Conservation (phyloP, 164 flowering plant genomes). For the grape (Vitis vinifera) region DNA sequence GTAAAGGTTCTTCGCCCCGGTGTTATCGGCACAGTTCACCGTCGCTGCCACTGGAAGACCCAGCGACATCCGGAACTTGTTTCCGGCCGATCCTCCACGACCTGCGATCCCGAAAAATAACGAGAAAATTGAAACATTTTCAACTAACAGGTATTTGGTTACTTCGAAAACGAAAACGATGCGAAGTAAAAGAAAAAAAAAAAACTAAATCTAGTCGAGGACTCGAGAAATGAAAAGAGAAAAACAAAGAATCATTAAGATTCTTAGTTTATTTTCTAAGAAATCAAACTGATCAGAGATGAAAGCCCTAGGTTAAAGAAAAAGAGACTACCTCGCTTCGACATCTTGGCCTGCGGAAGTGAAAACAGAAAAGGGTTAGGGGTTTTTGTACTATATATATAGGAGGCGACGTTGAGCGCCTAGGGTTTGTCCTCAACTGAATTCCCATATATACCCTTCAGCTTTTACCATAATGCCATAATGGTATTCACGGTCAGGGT, state of each 20-base stretch:
- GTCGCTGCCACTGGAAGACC: slow-evolving; percentile 86
- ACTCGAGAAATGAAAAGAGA: not conserved
- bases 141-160: not conserved
- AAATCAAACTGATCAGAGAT: not conserved
- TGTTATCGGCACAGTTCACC: slow-evolving; percentile 81
- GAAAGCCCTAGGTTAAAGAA: not conserved
- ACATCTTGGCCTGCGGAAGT: slow-evolving; percentile 29
- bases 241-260: not conserved
- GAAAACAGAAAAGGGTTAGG: slow-evolving; percentile 11
- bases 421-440: not conserved
- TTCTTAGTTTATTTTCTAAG: not conserved
- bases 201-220: not conserved
- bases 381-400: slow-evolving; percentile 10
- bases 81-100: slow-evolving; percentile 77
- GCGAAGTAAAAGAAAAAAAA: no score
- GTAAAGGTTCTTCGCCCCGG: slow-evolving; percentile 81
- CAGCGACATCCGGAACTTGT: slow-evolving; percentile 86
- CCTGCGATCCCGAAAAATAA: slow-evolving; percentile 29
- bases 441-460: not conserved
- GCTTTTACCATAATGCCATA: not conserved
- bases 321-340: slow-evolving; percentile 45
- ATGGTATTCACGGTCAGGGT: not conserved
- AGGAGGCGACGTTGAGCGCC: no score
- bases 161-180: not conserved
- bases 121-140: not conserved